Evolutionary conservation across 1,139 yeast species (phyloP), one percentile per base, ranked within the genome.

Genomic region (Blastobotrys raffinosifermentans): DNA sequence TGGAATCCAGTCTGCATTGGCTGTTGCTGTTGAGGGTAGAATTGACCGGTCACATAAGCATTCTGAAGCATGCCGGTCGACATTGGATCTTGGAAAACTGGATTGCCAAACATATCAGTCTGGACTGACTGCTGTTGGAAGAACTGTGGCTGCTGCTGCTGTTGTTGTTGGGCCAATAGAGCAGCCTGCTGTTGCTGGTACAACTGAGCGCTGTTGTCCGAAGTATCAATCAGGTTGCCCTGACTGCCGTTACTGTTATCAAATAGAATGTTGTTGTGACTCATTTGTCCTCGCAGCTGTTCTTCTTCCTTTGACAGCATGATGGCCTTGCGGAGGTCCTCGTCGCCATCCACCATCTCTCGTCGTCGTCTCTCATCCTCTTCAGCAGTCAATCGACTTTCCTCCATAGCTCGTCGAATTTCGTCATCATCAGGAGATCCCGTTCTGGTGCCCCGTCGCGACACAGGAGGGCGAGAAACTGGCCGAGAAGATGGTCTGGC

Each of bases 271-370:
- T 41, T 39, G 20, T 35, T 34, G 61, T 57, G 55, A 61, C 43
- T 51, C 49, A 45, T 55, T 55, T 45, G 50, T 31, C 43, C 46
- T 26, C 60, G 58, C 38, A 49, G 54, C 45, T 59, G 93, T 52
- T 87, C 95, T 57, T 91, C 97, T 61, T 87, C 96, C 58, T 80
- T 69, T 26, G 93, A 80, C 51, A 91, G 72, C 61, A 80, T 80
- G 47, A 89, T 70, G 1, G 97, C 97, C 35, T 83, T 78, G 45
- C 75, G 76, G 46, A 89, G 68, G 32, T 85, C 94, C 17, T 82
- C 84, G 50, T 82, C 89, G 19, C 82, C 84, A 49, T 81, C 87
- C 30, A 66, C 67, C 37, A 41, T 48, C 30, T 50, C 49, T 40
- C 63, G 63, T 48, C 86, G 70, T 41, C 76, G 65, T 39, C 69